phyloP scores from a whole-genome alignment of 441 rosid genomes.

The Populus tomentosa region DNA sequence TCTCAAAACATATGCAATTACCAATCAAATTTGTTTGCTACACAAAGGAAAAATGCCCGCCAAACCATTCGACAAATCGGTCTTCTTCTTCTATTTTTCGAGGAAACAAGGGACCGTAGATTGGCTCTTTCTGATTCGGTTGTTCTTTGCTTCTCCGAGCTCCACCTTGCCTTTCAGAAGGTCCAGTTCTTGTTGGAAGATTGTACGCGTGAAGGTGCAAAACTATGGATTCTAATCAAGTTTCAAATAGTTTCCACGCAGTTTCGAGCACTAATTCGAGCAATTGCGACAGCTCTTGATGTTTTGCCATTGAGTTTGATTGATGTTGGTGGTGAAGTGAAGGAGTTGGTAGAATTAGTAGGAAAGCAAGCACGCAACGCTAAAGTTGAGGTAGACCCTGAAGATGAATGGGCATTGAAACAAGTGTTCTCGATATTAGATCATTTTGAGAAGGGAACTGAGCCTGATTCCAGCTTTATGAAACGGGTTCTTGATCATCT shows the following conservation, averaged over 20 bases:
- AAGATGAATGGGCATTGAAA: conserved; percentile 40
- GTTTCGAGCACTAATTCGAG: conserved; percentile 40
- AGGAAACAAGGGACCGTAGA: conserved; percentile 40
- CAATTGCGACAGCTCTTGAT: conserved; percentile 53
- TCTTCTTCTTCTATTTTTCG: conserved; percentile 48
- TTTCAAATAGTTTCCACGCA: conserved; percentile 44
- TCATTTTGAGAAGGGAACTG: conserved; percentile 47
- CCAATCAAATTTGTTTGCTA: conserved; percentile 38
- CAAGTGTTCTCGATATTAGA: conserved; percentile 32
- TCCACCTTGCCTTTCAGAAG: conserved; percentile 64
- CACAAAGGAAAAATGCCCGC: conserved; percentile 46
- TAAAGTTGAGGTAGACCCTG: conserved; percentile 35
- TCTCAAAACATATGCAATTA: conserved; percentile 37
- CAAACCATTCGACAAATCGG: conserved; percentile 46
- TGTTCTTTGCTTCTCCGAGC: conserved; percentile 54
- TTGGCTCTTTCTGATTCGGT: conserved; percentile 26
- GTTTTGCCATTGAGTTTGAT: conserved; percentile 46
- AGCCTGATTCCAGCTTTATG: conserved; percentile 39
- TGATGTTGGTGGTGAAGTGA: conserved; percentile 50
- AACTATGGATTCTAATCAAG: conserved; percentile 54
- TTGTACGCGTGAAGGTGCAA: conserved; percentile 60
- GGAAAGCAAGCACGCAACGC: conserved; percentile 49
- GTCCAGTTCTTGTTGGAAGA: conserved; percentile 60
- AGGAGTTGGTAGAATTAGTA: conserved; percentile 59
- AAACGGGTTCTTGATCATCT: conserved; percentile 48